Percentiles rank a stretch among this genome's conserved stretches.
Evolutionary conservation across 2,329 filamentous ascomycete species (phyloP).

Genomic region (Colletotrichum paranaense): DNA sequence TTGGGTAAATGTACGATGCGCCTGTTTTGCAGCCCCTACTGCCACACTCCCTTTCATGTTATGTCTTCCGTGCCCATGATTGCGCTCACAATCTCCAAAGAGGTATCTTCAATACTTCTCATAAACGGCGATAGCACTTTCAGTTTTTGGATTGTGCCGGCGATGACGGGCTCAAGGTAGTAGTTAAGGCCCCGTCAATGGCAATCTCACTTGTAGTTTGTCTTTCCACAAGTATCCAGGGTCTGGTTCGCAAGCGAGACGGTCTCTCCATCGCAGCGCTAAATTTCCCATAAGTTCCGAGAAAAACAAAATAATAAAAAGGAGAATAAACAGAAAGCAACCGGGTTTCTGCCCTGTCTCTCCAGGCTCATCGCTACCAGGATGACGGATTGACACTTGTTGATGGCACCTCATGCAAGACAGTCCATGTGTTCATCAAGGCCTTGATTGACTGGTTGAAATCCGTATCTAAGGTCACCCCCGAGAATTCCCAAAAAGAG

Average conservation of each 20-base stretch:
- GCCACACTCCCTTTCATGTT: background rate
- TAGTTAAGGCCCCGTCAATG: background rate
- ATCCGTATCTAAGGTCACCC: background rate
- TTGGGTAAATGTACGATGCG: slow-evolving; percentile 4
- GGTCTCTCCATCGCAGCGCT: background rate
- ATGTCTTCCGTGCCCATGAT: background rate
- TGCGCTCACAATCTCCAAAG: background rate
- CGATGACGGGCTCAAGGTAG: background rate
- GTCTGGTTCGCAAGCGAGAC: background rate
- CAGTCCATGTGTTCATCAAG: slow-evolving; percentile 24
- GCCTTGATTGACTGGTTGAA: slow-evolving; percentile 11
- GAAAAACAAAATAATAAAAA: background rate
- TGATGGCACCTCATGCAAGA: slow-evolving; percentile 17
- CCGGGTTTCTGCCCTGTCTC: background rate
- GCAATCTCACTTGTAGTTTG: background rate
- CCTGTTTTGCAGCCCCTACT: slow-evolving; percentile 1
- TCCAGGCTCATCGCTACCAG: background rate
- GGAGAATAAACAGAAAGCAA: background rate
- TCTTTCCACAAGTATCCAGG: background rate
- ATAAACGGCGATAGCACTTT: background rate
- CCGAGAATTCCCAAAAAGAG: background rate
- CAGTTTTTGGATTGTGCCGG: background rate
- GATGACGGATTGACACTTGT: background rate
- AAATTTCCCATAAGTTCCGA: background rate
- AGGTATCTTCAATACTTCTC: background rate